Evolutionary conservation across 208 protist genomes (phyloP).

Genomic region (Leishmania tropica): DNA sequence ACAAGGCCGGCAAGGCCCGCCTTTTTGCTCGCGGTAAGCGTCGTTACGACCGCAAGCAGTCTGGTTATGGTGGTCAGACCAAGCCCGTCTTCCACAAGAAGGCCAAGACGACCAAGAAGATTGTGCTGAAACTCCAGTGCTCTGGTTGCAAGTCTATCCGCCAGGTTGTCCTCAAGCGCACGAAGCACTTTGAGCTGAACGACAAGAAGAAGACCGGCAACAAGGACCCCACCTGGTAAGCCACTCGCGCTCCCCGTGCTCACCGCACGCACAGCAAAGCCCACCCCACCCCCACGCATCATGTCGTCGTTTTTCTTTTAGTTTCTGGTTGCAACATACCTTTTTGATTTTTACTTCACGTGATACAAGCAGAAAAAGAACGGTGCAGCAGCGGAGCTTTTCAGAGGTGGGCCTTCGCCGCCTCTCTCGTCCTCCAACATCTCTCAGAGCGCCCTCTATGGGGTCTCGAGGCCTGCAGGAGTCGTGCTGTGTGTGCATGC

Average conservation of each 20-base stretch:
- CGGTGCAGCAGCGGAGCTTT: too few relatives aligned
- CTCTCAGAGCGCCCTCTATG: background rate
- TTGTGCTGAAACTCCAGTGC: constrained; percentile 99
- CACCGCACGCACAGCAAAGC: background rate
- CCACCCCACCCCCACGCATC: background rate
- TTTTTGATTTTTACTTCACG: background rate
- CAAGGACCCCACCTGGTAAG: constrained; percentile 93
- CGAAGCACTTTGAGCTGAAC: constrained; percentile 99
- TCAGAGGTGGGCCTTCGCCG: background rate
- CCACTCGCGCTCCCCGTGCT: background rate
- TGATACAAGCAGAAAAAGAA: background rate
- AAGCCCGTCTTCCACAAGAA: constrained; percentile 99
- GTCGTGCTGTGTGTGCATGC: background rate
- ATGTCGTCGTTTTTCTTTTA: constrained; percentile 1
- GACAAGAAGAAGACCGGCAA: constrained; percentile 93
- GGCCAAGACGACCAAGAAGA: constrained; percentile 99
- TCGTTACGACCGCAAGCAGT: constrained; percentile 99
- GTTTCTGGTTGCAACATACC: background rate
- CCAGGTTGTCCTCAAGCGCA: constrained; percentile 97
- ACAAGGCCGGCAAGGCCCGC: constrained; percentile 99
- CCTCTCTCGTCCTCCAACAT: too few relatives aligned
- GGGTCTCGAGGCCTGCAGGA: background rate
- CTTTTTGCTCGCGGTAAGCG: constrained; percentile 98
- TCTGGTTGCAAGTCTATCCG: constrained; percentile 95
- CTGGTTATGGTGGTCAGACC: constrained; percentile 99